These are phyloP conservation scores for Pinus albicaulis DNA, from an alignment of 75 land plant genomes.

Conservation along the genomic window DNA sequence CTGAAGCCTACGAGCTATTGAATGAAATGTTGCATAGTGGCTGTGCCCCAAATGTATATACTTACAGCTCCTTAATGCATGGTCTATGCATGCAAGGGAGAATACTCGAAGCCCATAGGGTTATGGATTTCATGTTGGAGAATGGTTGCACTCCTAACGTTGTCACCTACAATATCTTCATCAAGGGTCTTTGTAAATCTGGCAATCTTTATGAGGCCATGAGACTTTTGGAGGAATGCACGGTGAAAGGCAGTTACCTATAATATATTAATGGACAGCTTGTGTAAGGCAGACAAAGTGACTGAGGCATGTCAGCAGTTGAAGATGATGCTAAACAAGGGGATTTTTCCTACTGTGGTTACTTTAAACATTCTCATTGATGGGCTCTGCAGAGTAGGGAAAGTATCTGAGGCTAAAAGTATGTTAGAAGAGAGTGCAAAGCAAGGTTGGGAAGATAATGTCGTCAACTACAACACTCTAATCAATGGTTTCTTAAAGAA, in stretches of 20 bases:
- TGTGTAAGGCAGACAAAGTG: constrained; percentile 14
- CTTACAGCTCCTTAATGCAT: constrained; percentile 55
- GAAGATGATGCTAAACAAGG: constrained; percentile 4
- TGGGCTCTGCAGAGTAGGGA: constrained; percentile 7
- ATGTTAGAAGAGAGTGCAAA: constrained; percentile 9
- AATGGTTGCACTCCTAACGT: constrained; percentile 29
- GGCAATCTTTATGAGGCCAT: constrained; percentile 7
- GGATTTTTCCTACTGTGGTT: constrained; percentile 1
- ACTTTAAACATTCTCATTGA: constrained; percentile 19
- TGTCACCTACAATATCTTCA: constrained; percentile 20
- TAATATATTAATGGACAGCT: constrained; percentile 16
- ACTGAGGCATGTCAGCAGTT: constrained; percentile 5
- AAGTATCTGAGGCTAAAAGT: constrained; percentile 9
- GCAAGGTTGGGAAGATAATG: constrained; percentile 6
- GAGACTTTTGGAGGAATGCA: constrained; percentile 8
- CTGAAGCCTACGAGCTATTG: constrained; percentile 43
- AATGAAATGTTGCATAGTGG: constrained; percentile 49
- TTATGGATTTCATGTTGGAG: constrained; percentile 35
- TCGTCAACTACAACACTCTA: constrained; percentile 17
- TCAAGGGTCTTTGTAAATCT: constrained; percentile 15
- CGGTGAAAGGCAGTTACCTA: constrained; percentile 10
- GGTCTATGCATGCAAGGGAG: constrained; percentile 44
- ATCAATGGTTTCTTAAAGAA: constrained; percentile 12
- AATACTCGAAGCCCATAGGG: constrained; percentile 40
- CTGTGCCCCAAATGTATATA: constrained; percentile 31